Evolutionary conservation across 352 stramenopile genomes (phyloP).

Genomic region (Salisapilia sapeloensis): DNA sequence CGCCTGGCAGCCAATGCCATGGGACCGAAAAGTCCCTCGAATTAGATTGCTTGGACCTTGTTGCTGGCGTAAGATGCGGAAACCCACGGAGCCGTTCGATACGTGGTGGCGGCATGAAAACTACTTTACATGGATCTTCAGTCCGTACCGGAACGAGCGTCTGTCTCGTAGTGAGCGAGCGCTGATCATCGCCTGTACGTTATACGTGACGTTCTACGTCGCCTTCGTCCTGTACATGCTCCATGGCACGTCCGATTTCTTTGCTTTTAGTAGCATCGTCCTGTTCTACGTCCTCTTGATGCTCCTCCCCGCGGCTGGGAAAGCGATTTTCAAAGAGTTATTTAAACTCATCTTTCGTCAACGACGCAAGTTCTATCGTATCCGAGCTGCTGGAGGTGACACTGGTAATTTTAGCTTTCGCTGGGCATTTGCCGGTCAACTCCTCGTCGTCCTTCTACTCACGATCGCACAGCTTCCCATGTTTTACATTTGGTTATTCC

Average conservation of each 20-base stretch:
- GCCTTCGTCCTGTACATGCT: constrained; percentile 49
- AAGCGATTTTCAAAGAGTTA: constrained; percentile 55
- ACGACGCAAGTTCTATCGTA: constrained; percentile 41
- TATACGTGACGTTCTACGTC: constrained; percentile 67
- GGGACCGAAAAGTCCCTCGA: constrained; percentile 55
- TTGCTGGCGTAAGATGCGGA: constrained; percentile 48
- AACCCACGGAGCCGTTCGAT: constrained; percentile 44
- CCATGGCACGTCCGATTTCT: constrained; percentile 15
- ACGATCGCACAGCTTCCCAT: constrained; percentile 28
- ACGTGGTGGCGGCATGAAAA: constrained; percentile 64
- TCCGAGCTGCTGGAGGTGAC: constrained; percentile 20
- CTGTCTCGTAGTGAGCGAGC: constrained; percentile 33
- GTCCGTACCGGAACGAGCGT: constrained; percentile 41
- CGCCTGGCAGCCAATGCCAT: constrained; percentile 50
- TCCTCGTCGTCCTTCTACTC: constrained; percentile 30
- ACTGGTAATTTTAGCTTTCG: constrained; percentile 32
- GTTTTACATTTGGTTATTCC: constrained; percentile 48
- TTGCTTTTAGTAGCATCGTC: constrained; percentile 16
- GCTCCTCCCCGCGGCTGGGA: constrained; percentile 31
- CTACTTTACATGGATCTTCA: constrained; percentile 68
- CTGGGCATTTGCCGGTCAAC: constrained; percentile 30
- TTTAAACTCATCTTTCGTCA: constrained; percentile 65
- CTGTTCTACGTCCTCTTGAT: constrained; percentile 36
- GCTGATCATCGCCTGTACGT: constrained; percentile 46
- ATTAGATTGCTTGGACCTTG: constrained; percentile 36